phyloP scores from a whole-genome alignment of 352 stramenopile species.

The Globisporangium viniferum region DNA sequence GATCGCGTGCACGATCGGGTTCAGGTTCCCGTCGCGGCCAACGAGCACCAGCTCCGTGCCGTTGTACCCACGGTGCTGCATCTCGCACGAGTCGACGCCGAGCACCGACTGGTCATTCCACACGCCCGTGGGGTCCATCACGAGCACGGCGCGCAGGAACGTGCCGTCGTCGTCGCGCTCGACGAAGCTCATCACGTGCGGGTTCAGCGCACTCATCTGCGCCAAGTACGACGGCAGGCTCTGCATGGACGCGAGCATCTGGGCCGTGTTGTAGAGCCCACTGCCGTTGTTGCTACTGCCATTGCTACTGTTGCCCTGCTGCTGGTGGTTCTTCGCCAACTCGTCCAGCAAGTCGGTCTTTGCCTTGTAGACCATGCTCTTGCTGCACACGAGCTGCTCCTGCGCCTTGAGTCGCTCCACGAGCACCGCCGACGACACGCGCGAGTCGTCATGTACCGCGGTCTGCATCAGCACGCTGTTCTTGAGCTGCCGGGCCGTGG shows the following conservation, averaged over 20 bases:
- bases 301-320: constrained; percentile 2
- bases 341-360: constrained; percentile 50
- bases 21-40: constrained; percentile 34
- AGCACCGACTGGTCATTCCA: constrained; percentile 43
- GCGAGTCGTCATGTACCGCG: constrained; percentile 38
- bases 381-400: constrained; percentile 36
- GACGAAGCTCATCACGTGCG: constrained; percentile 27
- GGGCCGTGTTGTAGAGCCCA: not conserved
- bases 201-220: constrained; percentile 33
- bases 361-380: constrained; percentile 58
- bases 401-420: constrained; percentile 32
- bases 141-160: constrained; percentile 34
- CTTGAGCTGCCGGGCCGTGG: constrained; percentile 42
- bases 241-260: constrained; percentile 22
- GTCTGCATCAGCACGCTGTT: constrained; percentile 33
- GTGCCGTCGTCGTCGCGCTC: constrained; percentile 26
- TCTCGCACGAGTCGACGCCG: constrained; percentile 33
- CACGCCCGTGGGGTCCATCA: constrained; percentile 36
- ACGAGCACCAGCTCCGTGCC: constrained; percentile 35
- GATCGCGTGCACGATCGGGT: constrained; percentile 33
- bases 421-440: constrained; percentile 36
- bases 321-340: constrained; percentile 22
- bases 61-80: constrained; percentile 25
- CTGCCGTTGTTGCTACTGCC: not conserved
- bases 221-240: constrained; percentile 39